Percentiles rank a stretch among this genome's conserved stretches.
These are phyloP conservation scores for Pyrrhoderma lamaoense DNA, from an alignment of 1,284 basidiomycete genomes.

Conservation along the genomic window DNA sequence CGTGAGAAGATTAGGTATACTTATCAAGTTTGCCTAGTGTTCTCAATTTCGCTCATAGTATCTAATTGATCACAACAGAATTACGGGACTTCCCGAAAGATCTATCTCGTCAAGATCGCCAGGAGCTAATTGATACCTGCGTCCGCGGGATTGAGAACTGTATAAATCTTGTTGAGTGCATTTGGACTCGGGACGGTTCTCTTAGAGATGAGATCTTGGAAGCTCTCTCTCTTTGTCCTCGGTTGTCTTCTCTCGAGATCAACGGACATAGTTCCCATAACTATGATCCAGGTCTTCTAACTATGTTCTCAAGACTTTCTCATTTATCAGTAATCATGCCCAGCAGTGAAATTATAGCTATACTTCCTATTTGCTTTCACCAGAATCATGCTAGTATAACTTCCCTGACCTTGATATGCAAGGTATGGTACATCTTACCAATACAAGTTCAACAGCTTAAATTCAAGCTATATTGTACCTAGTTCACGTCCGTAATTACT, in stretches of 20 bases:
- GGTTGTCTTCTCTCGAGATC: slow-evolving; percentile 52
- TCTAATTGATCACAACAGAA: slow-evolving; percentile 31
- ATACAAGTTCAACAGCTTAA: background rate
- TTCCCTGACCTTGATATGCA: slow-evolving; percentile 58
- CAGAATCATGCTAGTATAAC: slow-evolving; percentile 37
- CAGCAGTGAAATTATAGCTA: slow-evolving; percentile 40
- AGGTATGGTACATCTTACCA: slow-evolving; percentile 33
- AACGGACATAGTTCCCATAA: slow-evolving; percentile 54
- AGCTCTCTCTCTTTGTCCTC: slow-evolving; percentile 36
- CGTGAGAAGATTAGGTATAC: slow-evolving; percentile 46
- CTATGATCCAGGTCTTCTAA: slow-evolving; percentile 45
- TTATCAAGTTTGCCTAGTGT: background rate
- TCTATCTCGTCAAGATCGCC: slow-evolving; percentile 5
- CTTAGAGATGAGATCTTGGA: slow-evolving; percentile 49
- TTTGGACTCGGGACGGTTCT: slow-evolving; percentile 71
- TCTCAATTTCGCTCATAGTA: background rate
- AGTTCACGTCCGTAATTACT: slow-evolving; percentile 43
- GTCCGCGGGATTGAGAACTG: slow-evolving; percentile 51
- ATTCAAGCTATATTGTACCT: slow-evolving; percentile 7
- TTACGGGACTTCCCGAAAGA: slow-evolving; percentile 61
- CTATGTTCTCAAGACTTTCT: slow-evolving; percentile 39
- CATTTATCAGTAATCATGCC: slow-evolving; percentile 68
- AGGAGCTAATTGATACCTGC: slow-evolving; percentile 34
- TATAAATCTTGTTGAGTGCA: slow-evolving; percentile 48
- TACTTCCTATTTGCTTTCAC: slow-evolving; percentile 45